A percentile compares a stretch with the other conserved stretches of the same genome.
Evolutionary conservation across 116 monocot genomes (phyloP).

Genomic region (Iris pallida): DNA sequence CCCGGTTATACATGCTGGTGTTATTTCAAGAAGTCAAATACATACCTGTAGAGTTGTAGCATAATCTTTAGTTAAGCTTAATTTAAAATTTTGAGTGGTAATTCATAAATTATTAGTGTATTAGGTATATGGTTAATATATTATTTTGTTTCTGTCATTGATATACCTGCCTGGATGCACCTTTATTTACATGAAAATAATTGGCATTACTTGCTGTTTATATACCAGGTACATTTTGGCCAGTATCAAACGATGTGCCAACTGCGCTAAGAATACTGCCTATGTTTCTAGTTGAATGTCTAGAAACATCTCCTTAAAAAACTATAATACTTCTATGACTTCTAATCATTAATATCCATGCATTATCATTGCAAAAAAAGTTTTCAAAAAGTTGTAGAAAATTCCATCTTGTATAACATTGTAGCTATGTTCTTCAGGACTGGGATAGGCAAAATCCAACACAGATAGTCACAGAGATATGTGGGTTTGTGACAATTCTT

Average conservation of each 20-base stretch:
- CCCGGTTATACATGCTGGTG: no score
- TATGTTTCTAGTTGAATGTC: not conserved
- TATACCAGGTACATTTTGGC: no score
- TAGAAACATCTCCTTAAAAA: not conserved
- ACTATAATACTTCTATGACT: not conserved
- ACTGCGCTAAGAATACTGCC: not conserved
- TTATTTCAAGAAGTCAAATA: no score
- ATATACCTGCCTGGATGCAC: not conserved
- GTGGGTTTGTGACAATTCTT: constrained; percentile 89
- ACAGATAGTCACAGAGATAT: constrained; percentile 84
- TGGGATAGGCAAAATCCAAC: constrained; percentile 93
- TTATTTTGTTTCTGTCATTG: not conserved
- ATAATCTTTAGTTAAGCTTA: no score
- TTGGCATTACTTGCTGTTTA: not conserved
- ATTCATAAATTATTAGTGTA: no score
- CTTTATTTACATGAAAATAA: not conserved
- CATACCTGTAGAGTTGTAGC: no score
- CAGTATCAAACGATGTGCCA: no score
- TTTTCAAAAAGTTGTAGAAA: not conserved
- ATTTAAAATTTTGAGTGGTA: no score
- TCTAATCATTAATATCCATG: not conserved
- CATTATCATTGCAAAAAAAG: not conserved
- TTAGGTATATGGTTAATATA: no score
- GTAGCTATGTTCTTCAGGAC: constrained; percentile 34
- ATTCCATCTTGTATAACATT: not conserved